A percentile compares a stretch with the other conserved stretches of the same genome.
Evolutionary conservation across 2,329 filamentous ascomycete genomes (phyloP).

Genomic region (Corniculantispora saksenae): DNA sequence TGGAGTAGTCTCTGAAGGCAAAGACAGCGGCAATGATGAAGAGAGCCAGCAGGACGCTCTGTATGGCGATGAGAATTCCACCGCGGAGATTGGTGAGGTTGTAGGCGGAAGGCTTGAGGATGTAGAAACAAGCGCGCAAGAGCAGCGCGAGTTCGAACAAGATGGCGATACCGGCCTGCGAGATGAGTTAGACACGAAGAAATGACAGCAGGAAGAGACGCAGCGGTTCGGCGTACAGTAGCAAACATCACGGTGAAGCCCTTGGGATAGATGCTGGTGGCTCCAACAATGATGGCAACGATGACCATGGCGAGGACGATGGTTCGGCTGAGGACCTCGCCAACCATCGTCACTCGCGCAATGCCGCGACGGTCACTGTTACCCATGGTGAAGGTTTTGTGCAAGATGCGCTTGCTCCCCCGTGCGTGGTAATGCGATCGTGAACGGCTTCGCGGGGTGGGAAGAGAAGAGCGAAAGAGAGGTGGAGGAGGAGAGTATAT

Average conservation of each 20-base stretch:
- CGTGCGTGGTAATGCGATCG: neutral
- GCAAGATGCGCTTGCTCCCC: neutral
- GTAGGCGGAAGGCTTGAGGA: constrained; percentile 17
- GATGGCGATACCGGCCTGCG: constrained; percentile 14
- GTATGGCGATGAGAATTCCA: constrained; percentile 3
- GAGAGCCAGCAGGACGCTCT: constrained; percentile 9
- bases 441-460: neutral
- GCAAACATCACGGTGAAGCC: constrained; percentile 17
- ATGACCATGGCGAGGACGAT: constrained; percentile 16
- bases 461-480: neutral
- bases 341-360: constrained; percentile 13
- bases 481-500: neutral
- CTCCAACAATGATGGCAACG: constrained; percentile 12
- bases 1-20: constrained; percentile 17
- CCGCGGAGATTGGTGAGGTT: constrained; percentile 16
- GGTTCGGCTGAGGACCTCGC: constrained; percentile 9
- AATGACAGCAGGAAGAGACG: neutral
- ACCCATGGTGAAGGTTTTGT: constrained; percentile 7
- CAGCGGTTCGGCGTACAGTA: neutral
- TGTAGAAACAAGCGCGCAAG: constrained; percentile 12
- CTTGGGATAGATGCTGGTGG: constrained; percentile 18
- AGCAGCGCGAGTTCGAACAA: constrained; percentile 1
- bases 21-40: constrained; percentile 17
- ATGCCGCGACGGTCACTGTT: constrained; percentile 14
- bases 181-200: neutral